These are phyloP conservation scores for Prunus dulcis DNA, from an alignment of 306 rosid species.

Conservation along the genomic window DNA sequence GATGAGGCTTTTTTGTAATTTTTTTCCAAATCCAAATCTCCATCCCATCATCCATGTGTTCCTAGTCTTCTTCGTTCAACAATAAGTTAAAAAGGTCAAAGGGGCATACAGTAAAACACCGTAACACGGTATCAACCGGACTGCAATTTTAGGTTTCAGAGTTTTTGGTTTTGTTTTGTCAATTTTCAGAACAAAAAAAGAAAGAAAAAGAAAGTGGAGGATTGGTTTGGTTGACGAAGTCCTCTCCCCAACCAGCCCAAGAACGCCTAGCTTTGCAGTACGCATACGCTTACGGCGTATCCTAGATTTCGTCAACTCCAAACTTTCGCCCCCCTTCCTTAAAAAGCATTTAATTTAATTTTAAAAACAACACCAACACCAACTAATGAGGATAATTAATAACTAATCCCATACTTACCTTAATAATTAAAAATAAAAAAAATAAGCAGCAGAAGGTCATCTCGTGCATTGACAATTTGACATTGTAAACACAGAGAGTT, in stretches of 20 bases:
- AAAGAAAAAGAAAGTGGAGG: no score
- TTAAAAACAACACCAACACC: not conserved
- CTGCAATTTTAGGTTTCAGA: not conserved
- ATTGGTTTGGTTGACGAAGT: not conserved
- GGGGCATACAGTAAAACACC: not conserved
- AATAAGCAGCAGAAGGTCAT: not conserved
- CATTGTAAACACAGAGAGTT: not conserved
- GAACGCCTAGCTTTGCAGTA: not conserved
- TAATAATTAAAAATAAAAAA: not conserved
- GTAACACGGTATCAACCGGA: not conserved
- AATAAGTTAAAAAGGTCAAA: not conserved
- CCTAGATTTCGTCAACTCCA: conserved; percentile 6
- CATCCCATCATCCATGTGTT: no score
- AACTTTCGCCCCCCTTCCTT: not conserved
- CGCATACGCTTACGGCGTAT: conserved; percentile 14
- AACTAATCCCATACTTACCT: no score
- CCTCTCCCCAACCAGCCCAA: not conserved
- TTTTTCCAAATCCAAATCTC: no score
- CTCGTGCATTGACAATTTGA: conserved; percentile 11
- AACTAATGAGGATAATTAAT: not conserved
- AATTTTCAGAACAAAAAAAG: not conserved
- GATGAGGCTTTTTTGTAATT: no score
- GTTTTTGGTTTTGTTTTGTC: not conserved
- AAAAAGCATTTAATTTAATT: not conserved
- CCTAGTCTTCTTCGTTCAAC: no score